phyloP scores from a whole-genome alignment of 2,329 filamentous ascomycete species.

The Lasiodiplodia sp. region DNA sequence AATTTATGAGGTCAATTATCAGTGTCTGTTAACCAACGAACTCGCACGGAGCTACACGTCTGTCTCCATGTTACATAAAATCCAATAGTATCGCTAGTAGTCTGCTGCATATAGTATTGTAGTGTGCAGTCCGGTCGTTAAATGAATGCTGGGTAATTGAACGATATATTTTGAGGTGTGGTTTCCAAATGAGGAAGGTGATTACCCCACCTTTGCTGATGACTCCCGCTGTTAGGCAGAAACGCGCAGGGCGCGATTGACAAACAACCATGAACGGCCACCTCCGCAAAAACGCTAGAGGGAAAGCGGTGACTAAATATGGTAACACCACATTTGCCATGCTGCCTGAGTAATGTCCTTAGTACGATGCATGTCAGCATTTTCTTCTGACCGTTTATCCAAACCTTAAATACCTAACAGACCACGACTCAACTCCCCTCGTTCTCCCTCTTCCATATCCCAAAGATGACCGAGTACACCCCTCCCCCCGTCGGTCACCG shows the following conservation, averaged over 20 bases:
- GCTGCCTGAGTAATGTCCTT: not conserved
- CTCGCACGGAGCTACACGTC: too few species aligned
- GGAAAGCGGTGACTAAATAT: not conserved
- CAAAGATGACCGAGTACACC: not conserved
- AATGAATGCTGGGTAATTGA: not conserved
- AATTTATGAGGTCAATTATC: too few species aligned
- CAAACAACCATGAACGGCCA: not conserved
- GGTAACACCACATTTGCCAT: not conserved
- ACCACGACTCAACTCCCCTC: not conserved
- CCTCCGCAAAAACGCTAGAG: not conserved
- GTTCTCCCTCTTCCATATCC: not conserved
- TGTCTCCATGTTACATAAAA: too few species aligned
- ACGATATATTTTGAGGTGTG: not conserved
- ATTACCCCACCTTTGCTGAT: not conserved
- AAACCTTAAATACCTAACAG: not conserved
- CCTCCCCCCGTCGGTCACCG: conserved; percentile 4
- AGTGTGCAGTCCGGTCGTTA: not conserved
- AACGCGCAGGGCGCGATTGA: too few species aligned
- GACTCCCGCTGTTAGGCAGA: not conserved
- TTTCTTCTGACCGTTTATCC: not conserved
- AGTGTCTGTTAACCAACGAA: too few species aligned
- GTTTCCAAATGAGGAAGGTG: not conserved
- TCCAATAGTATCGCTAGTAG: not conserved
- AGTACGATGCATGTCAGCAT: not conserved
- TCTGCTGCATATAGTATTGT: too few species aligned